These are phyloP conservation scores for Aspergillus ustus DNA, from an alignment of 2,329 filamentous ascomycete genomes.

Conservation along the genomic window DNA sequence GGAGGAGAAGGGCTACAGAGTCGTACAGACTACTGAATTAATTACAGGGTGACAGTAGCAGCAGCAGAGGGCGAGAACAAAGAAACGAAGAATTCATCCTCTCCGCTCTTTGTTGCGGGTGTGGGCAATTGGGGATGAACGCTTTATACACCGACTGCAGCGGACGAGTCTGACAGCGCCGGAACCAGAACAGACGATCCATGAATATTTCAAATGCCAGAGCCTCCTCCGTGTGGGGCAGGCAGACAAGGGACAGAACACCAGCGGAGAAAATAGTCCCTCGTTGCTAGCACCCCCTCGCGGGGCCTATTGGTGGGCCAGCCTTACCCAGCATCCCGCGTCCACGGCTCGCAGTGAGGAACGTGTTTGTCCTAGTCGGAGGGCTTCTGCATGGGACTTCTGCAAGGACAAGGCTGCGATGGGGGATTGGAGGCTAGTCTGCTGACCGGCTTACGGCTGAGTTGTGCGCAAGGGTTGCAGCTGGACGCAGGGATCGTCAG, in stretches of 20 bases:
- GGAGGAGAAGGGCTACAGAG: neutral
- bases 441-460: neutral
- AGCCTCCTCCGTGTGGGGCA: slow-evolving; percentile 1
- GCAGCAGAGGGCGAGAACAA: neutral
- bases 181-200: neutral
- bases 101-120: neutral
- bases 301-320: neutral
- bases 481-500: neutral
- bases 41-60: neutral
- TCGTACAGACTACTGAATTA: neutral
- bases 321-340: neutral
- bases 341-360: neutral
- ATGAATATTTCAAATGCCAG: neutral
- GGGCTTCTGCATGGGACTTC: neutral
- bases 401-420: neutral
- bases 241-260: neutral
- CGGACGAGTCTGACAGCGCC: neutral
- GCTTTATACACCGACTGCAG: neutral
- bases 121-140: too few relatives aligned
- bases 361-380: neutral
- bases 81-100: neutral
- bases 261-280: neutral
- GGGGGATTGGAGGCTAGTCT: neutral
- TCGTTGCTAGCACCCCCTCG: too few relatives aligned
- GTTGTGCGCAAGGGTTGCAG: neutral